Evolutionary conservation across 116 monocot genomes (phyloP).

Genomic region (Dioscorea cayenensis): DNA sequence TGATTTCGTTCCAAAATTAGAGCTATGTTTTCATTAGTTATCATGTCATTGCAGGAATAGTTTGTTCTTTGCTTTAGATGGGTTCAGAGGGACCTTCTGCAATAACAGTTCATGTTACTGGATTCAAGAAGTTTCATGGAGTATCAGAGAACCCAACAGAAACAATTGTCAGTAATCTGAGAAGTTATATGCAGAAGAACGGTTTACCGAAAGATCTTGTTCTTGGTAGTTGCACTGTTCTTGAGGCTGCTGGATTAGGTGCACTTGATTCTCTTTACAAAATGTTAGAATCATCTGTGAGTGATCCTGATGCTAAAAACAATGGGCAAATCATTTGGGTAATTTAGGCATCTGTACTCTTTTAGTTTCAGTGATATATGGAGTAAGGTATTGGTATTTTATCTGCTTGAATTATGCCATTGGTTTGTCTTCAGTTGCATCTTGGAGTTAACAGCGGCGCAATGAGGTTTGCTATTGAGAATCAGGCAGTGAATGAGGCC

Average conservation of each 20-base stretch:
- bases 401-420: background rate
- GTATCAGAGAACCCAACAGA: constrained; percentile 94
- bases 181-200: constrained; percentile 54
- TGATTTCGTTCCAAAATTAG: no score
- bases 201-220: constrained; percentile 78
- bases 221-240: constrained; percentile 75
- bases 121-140: constrained; percentile 93
- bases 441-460: constrained; percentile 91
- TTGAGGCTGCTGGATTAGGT: constrained; percentile 86
- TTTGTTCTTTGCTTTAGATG: constrained; percentile 27
- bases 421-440: constrained; percentile 41
- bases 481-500: constrained; percentile 86
- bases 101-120: constrained; percentile 76
- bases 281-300: constrained; percentile 50
- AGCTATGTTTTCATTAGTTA: background rate
- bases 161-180: constrained; percentile 71
- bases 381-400: no score
- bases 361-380: no score
- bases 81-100: constrained; percentile 85
- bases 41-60: background rate
- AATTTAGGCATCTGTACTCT: constrained; percentile 3
- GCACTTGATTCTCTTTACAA: constrained; percentile 55
- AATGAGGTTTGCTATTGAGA: constrained; percentile 69
- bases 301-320: constrained; percentile 23
- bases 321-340: constrained; percentile 63